Evolutionary conservation across 352 stramenopile genomes (phyloP).

Genomic region (Hyaloperonospora arabidopsidis): DNA sequence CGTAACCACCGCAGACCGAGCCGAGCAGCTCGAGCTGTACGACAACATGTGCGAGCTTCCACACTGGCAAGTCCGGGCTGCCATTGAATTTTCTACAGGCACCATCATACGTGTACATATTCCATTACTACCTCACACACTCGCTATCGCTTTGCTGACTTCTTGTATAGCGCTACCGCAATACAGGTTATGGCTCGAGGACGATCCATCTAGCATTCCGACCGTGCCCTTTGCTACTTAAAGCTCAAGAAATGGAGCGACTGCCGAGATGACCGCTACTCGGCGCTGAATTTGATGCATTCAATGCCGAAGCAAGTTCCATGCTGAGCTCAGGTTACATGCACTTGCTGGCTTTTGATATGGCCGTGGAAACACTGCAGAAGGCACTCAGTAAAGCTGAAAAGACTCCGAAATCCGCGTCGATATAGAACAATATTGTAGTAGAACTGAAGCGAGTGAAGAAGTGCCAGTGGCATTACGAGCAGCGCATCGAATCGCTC

Average conservation of each 20-base stretch:
- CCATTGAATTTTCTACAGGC: conserved; percentile 83
- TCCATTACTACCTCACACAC: neutral
- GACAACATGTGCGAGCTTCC: conserved; percentile 77
- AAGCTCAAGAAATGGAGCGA: conserved; percentile 56
- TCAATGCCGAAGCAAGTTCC: conserved; percentile 75
- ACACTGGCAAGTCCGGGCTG: conserved; percentile 66
- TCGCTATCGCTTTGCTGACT: neutral
- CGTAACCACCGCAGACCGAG: too few species aligned
- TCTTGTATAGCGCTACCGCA: neutral
- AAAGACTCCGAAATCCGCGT: conserved; percentile 47
- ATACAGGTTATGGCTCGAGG: conserved; percentile 44
- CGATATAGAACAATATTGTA: conserved; percentile 53
- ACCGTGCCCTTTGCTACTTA: conserved; percentile 65
- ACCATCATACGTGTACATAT: conserved; percentile 46
- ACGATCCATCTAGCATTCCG: conserved; percentile 69
- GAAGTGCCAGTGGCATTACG: conserved; percentile 56
- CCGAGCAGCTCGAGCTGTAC: conserved; percentile 67
- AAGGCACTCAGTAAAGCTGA: conserved; percentile 44
- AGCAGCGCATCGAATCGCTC: conserved; percentile 30
- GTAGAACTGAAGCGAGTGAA: conserved; percentile 49
- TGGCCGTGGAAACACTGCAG: conserved; percentile 45
- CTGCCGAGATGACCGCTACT: conserved; percentile 56
- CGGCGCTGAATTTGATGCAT: conserved; percentile 45
- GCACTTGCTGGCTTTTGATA: conserved; percentile 46
- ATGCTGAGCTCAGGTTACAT: conserved; percentile 55